phyloP scores from a whole-genome alignment of 805 yeast genomes.

The Dipodascopsis tothii region DNA sequence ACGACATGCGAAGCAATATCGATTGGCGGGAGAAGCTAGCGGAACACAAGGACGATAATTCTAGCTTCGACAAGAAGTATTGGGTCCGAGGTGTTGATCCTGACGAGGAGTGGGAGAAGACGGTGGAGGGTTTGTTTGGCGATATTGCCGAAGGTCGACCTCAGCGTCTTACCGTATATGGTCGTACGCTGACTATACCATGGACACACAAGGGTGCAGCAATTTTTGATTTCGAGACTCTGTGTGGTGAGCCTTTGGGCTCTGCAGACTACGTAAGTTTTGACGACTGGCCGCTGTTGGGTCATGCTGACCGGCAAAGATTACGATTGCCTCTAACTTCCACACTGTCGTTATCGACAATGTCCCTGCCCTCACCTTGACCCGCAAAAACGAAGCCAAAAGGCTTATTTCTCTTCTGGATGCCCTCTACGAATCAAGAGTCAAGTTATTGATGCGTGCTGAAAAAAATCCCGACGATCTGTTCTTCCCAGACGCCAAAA shows the following conservation, averaged over 20 bases:
- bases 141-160: neutral
- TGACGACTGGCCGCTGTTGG: neutral
- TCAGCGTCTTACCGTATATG: conserved; percentile 45
- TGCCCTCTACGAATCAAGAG: conserved; percentile 61
- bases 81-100: conserved; percentile 2
- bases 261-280: conserved; percentile 49
- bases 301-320: conserved; percentile 22
- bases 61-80: conserved; percentile 8
- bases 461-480: conserved; percentile 45
- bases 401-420: conserved; percentile 59
- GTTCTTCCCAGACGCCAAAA: conserved; percentile 52
- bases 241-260: conserved; percentile 52
- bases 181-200: conserved; percentile 45
- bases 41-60: too few species aligned
- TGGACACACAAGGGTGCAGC: conserved; percentile 39
- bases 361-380: conserved; percentile 52
- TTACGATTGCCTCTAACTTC: conserved; percentile 55
- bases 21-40: conserved; percentile 47
- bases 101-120: conserved; percentile 16
- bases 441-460: conserved; percentile 49
- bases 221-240: conserved; percentile 44
- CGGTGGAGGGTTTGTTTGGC: conserved; percentile 1
- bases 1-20: conserved; percentile 52
- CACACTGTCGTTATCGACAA: conserved; percentile 51
- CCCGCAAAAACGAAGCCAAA: conserved; percentile 60